phyloP scores from a whole-genome alignment of 768 basidiomycete genomes.

The Trametes cubensis region DNA sequence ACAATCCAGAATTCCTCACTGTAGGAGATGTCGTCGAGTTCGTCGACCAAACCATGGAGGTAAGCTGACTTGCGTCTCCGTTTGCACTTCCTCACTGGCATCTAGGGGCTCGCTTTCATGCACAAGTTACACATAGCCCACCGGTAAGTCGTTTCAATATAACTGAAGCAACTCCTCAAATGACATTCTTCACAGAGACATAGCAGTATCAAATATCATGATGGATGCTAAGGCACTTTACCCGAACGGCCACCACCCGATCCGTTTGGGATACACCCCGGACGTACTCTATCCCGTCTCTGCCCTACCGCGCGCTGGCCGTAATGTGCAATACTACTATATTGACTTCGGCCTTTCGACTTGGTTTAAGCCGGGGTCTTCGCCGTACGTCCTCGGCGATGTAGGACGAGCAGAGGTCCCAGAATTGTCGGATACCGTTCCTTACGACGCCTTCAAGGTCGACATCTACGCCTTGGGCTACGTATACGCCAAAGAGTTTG shows the following conservation, averaged over 20 bases:
- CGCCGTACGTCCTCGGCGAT: conserved; percentile 15
- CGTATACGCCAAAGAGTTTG: conserved; percentile 25
- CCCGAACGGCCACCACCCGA: conserved; percentile 26
- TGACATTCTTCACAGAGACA: conserved; percentile 3
- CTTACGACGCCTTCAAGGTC: conserved; percentile 30
- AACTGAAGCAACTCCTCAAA: background rate
- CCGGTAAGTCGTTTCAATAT: conserved; percentile 20
- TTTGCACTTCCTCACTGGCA: no score
- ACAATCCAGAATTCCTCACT: conserved; percentile 30
- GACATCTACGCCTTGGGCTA: conserved; percentile 30
- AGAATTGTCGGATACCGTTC: conserved; percentile 24
- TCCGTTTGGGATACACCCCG: conserved; percentile 34
- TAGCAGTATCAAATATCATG: conserved; percentile 28
- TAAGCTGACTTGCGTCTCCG: background rate
- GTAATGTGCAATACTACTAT: conserved; percentile 37
- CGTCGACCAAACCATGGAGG: conserved; percentile 25
- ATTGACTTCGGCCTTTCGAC: conserved; percentile 29
- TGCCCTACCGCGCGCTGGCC: conserved; percentile 36
- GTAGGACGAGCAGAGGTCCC: conserved; percentile 28
- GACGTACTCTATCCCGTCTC: conserved; percentile 38
- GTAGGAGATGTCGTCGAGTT: conserved; percentile 29
- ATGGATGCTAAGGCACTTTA: conserved; percentile 27
- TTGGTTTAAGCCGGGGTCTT: conserved; percentile 21
- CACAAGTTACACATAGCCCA: conserved; percentile 29
- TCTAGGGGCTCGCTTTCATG: conserved; percentile 28